phyloP scores from a whole-genome alignment of 257 asterid genomes.

The Ocimum tenuiflorum region DNA sequence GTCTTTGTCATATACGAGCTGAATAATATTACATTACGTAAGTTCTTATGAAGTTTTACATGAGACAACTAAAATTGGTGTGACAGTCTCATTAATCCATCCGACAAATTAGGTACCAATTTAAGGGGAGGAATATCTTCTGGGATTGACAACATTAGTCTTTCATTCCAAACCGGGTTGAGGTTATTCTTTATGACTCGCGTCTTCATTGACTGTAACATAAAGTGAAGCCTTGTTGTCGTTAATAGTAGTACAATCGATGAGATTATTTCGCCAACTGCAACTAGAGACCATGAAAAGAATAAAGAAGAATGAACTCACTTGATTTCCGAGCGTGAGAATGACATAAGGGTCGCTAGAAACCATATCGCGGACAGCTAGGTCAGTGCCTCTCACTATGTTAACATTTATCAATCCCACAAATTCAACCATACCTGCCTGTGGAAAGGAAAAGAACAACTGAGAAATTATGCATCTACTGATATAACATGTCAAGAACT shows the following conservation, averaged over 20 bases:
- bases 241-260: background rate
- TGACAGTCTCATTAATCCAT: too few species aligned
- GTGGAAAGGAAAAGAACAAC: slow-evolving; percentile 21
- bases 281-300: too few species aligned
- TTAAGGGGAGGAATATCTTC: slow-evolving; percentile 78
- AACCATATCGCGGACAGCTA: slow-evolving; percentile 81
- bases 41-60: too few species aligned
- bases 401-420: slow-evolving; percentile 80
- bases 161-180: slow-evolving; percentile 94
- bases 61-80: too few species aligned
- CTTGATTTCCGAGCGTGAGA: slow-evolving; percentile 80
- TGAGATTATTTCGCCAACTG: background rate
- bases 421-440: slow-evolving; percentile 97
- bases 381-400: slow-evolving; percentile 76
- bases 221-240: background rate
- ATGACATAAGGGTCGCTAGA: slow-evolving; percentile 88
- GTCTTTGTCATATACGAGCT: slow-evolving; percentile 89
- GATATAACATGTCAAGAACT: too few species aligned
- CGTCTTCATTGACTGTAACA: slow-evolving; percentile 78
- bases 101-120: slow-evolving; percentile 38
- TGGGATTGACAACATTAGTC: slow-evolving; percentile 87
- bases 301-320: slow-evolving; percentile 18
- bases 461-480: too few species aligned
- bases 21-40: too few species aligned
- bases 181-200: slow-evolving; percentile 84